Percentiles rank a stretch among this genome's conserved stretches.
Conservation (phyloP, 768 basidiomycete species). For the Zangia roseola region DNA sequence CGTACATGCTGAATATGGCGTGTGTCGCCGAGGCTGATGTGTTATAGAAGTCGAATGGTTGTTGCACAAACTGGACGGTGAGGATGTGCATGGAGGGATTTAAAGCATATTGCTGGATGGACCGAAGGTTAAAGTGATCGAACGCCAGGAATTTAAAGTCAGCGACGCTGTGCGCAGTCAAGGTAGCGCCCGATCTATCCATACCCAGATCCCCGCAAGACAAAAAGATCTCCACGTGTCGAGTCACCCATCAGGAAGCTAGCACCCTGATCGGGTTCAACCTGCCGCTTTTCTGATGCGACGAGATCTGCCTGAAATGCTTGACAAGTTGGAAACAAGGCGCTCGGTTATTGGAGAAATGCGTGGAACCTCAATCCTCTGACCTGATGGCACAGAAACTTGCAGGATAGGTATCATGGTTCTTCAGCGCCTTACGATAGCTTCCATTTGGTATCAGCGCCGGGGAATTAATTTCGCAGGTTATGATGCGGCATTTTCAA, state of each 20-base stretch:
- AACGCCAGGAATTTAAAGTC: slow-evolving; percentile 5
- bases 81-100: background rate
- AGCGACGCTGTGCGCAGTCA: slow-evolving; percentile 3
- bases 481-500: background rate
- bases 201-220: slow-evolving; percentile 1
- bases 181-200: background rate
- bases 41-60: background rate
- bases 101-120: slow-evolving; percentile 2
- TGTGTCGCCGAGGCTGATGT: background rate
- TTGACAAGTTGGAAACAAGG: background rate
- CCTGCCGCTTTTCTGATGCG: background rate
- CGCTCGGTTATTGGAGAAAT: background rate
- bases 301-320: background rate
- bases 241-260: background rate
- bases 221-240: background rate
- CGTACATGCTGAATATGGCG: background rate
- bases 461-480: slow-evolving; percentile 6
- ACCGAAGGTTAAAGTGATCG: background rate
- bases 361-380: background rate
- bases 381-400: background rate
- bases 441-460: slow-evolving; percentile 14
- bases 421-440: background rate
- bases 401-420: background rate
- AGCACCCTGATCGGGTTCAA: background rate
- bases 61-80: background rate